Evolutionary conservation across 2,329 filamentous ascomycete genomes (phyloP).

Genomic region (Capronia coronata): DNA sequence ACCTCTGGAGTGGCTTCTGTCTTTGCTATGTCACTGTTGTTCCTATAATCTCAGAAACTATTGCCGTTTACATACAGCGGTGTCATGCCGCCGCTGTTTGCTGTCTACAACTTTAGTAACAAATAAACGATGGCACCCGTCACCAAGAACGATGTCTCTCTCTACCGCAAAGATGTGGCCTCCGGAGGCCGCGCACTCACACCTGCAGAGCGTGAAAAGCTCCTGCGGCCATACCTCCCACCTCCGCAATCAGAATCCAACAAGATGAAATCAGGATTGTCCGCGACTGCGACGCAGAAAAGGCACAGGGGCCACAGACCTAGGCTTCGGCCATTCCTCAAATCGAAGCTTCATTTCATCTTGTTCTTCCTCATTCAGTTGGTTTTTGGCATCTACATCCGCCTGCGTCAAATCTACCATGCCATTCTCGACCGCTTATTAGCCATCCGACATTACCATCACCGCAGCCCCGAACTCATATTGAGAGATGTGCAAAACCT

Average conservation of each 20-base stretch:
- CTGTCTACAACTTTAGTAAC: background rate
- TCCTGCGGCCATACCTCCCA: constrained; percentile 51
- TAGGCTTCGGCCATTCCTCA: constrained; percentile 41
- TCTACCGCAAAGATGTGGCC: constrained; percentile 36
- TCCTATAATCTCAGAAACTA: background rate
- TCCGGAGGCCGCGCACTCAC: constrained; percentile 39
- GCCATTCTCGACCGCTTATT: constrained; percentile 69
- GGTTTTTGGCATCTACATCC: constrained; percentile 82
- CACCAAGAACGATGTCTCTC: constrained; percentile 15
- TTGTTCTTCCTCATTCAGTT: constrained; percentile 53
- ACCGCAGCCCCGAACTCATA: constrained; percentile 89
- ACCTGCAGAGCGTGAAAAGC: constrained; percentile 44
- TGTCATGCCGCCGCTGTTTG: background rate
- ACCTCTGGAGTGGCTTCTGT: background rate
- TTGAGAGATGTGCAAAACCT: constrained; percentile 74
- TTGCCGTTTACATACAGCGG: background rate
- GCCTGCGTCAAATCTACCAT: constrained; percentile 72
- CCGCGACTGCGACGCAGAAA: constrained; percentile 23
- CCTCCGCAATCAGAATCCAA: constrained; percentile 24
- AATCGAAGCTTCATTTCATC: constrained; percentile 40
- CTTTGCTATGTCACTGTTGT: background rate
- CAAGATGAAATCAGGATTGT: constrained; percentile 6
- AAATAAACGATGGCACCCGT: no score
- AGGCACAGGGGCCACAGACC: constrained; percentile 26
- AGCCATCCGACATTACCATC: constrained; percentile 86